Conservation (phyloP, 768 basidiomycete species). For the Rhodosporidiobolus sp. region DNA sequence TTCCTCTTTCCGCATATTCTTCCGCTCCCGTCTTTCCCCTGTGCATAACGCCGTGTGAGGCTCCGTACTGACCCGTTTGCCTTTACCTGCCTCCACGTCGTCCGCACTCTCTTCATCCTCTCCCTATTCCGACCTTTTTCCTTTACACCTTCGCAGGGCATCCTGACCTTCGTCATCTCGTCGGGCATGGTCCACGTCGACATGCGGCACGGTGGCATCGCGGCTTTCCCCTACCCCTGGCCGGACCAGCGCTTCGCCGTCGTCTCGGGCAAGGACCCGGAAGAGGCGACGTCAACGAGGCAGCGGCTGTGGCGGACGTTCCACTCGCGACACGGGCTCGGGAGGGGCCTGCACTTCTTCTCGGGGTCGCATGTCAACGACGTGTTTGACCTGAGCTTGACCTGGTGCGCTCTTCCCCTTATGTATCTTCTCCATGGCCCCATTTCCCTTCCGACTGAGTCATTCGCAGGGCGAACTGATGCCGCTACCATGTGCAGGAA, state of each 20-base stretch:
- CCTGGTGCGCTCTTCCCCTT: too few species aligned
- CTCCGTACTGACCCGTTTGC: too few species aligned
- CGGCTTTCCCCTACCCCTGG: slow-evolving; percentile 32
- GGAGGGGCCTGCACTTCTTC: slow-evolving; percentile 37
- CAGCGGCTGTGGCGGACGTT: slow-evolving; percentile 31
- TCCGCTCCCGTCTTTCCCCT: too few species aligned
- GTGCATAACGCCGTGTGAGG: too few species aligned
- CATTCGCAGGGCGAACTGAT: too few species aligned
- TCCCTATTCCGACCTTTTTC: neutral
- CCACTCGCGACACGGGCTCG: slow-evolving; percentile 31
- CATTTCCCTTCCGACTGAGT: too few species aligned
- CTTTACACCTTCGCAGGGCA: slow-evolving; percentile 21
- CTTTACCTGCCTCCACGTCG: too few species aligned
- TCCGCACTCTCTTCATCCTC: neutral
- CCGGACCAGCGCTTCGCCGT: slow-evolving; percentile 36
- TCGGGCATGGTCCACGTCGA: slow-evolving; percentile 40
- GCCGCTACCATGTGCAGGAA: too few species aligned
- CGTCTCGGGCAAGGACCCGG: slow-evolving; percentile 20
- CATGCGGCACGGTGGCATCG: slow-evolving; percentile 32
- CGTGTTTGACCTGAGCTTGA: slow-evolving; percentile 27
- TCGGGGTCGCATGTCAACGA: slow-evolving; percentile 38
- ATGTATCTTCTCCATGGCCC: too few species aligned
- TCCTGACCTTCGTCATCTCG: slow-evolving; percentile 40
- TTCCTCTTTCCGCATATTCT: too few species aligned
- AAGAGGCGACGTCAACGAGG: slow-evolving; percentile 6